Evolutionary conservation across 2,329 filamentous ascomycete species (phyloP).

Genomic region (Talaromyces funiculosus): DNA sequence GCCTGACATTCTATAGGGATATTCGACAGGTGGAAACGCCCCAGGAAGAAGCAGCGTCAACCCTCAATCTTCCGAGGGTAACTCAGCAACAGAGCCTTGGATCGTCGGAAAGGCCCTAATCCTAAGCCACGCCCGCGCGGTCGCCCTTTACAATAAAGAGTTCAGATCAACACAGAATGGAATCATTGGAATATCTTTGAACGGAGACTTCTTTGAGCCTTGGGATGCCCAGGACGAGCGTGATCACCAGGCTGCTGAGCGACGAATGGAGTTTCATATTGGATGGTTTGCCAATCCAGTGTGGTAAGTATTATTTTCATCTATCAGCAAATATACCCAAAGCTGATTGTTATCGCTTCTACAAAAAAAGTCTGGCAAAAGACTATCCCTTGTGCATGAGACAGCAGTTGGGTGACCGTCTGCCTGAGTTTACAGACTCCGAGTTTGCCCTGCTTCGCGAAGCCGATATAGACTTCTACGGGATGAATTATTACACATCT

Average conservation of each 20-base stretch:
- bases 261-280: conserved; percentile 24
- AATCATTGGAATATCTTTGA: conserved; percentile 17
- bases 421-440: conserved; percentile 18
- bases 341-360: background rate
- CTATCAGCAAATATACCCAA: background rate
- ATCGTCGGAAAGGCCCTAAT: conserved; percentile 23
- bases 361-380: conserved; percentile 14
- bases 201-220: conserved; percentile 24
- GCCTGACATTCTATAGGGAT: background rate
- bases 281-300: conserved; percentile 27
- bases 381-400: conserved; percentile 22
- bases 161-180: conserved; percentile 21
- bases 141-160: conserved; percentile 19
- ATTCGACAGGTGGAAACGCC: background rate
- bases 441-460: conserved; percentile 19
- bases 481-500: conserved; percentile 21
- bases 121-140: conserved; percentile 22
- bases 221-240: conserved; percentile 19
- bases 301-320: background rate
- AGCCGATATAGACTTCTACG: conserved; percentile 22
- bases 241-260: conserved; percentile 21
- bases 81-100: conserved; percentile 24
- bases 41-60: conserved; percentile 19
- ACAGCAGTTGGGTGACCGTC: conserved; percentile 18
- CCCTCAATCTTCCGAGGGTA: conserved; percentile 9